phyloP scores from a whole-genome alignment of 306 rosid species.

The Luffa acutangula region DNA sequence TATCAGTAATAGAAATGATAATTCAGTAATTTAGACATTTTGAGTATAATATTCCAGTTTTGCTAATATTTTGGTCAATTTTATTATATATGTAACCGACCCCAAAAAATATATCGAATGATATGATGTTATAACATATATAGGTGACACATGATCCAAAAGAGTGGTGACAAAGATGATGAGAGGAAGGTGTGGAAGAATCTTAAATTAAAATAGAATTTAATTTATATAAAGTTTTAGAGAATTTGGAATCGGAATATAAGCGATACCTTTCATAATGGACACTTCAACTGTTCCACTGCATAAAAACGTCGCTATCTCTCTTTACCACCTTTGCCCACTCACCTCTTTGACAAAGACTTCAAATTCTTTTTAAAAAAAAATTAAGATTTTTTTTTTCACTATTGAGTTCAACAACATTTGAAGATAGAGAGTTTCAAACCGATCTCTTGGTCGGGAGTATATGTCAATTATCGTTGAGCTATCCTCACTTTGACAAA shows the following conservation, averaged over 20 bases:
- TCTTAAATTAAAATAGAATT: not conserved
- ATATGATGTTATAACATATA: not conserved
- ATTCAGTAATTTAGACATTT: too few species aligned
- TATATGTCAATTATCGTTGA: too few species aligned
- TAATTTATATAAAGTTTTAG: not conserved
- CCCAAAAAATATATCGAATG: too few species aligned
- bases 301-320: not conserved
- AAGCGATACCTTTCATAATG: not conserved
- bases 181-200: not conserved
- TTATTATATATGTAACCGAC: too few species aligned
- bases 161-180: not conserved
- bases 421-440: too few species aligned
- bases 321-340: slow-evolving; percentile 5
- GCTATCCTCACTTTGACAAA: too few species aligned
- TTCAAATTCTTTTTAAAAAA: not conserved
- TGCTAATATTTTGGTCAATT: too few species aligned
- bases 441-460: too few species aligned
- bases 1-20: too few species aligned
- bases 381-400: not conserved
- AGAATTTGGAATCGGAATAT: not conserved
- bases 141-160: not conserved
- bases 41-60: too few species aligned
- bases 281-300: slow-evolving; percentile 9
- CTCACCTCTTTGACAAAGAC: not conserved
- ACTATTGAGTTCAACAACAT: too few species aligned